Percentiles rank a stretch among this genome's conserved stretches.
Conservation (phyloP, 306 rosid genomes). For the Fragaria vesca region DNA sequence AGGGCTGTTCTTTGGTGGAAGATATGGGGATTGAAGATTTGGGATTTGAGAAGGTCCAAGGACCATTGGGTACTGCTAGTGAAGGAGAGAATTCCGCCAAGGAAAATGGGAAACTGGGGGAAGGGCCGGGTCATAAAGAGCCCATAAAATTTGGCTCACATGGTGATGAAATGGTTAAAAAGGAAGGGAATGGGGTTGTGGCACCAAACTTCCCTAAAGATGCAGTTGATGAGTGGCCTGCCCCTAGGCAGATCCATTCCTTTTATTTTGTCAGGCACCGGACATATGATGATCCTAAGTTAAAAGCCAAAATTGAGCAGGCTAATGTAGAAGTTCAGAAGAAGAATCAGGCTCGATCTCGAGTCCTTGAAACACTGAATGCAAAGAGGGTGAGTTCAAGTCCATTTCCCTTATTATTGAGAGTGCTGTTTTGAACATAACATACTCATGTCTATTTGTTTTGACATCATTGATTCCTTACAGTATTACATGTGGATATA, state of each 20-base stretch:
- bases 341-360: conserved; percentile 69
- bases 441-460: background rate
- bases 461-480: background rate
- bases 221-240: conserved; percentile 96
- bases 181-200: conserved; percentile 42
- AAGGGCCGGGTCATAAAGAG: conserved; percentile 38
- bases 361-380: conserved; percentile 68
- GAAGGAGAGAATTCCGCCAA: conserved; percentile 47
- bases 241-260: conserved; percentile 73
- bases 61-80: conserved; percentile 49
- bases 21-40: conserved; percentile 72
- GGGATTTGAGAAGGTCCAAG: conserved; percentile 86
- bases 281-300: conserved; percentile 68
- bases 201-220: conserved; percentile 53
- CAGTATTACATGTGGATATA: background rate
- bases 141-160: conserved; percentile 82
- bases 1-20: conserved; percentile 42
- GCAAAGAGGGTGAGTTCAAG: conserved; percentile 80
- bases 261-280: conserved; percentile 70
- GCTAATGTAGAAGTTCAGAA: conserved; percentile 63
- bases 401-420: conserved; percentile 13
- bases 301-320: conserved; percentile 62
- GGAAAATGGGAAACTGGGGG: conserved; percentile 67
- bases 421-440: background rate
- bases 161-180: conserved; percentile 73